These are phyloP conservation scores for Clathrospora elynae DNA, from an alignment of 2,329 filamentous ascomycete species.

Conservation along the genomic window DNA sequence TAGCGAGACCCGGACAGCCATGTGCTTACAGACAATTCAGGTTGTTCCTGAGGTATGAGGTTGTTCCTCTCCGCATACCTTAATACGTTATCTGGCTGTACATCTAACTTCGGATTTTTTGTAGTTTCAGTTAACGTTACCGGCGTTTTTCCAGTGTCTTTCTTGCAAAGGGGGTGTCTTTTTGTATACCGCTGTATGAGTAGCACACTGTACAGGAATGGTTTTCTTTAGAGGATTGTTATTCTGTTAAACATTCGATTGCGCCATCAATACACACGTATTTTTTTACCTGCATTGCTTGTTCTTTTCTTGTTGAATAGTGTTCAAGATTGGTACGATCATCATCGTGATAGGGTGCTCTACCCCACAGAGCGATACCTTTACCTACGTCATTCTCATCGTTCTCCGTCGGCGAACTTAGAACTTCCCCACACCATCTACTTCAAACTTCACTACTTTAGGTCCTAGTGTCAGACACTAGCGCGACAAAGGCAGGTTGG, in stretches of 20 bases:
- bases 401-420: conserved; percentile 29
- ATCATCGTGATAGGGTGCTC: too few species aligned
- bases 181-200: conserved; percentile 13
- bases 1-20: too few species aligned
- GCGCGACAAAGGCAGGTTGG: conserved; percentile 11
- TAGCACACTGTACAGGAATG: conserved; percentile 3
- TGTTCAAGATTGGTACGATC: too few species aligned
- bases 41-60: too few species aligned
- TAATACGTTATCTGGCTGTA: too few species aligned
- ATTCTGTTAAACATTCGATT: background rate
- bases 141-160: background rate
- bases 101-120: background rate
- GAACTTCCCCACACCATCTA: conserved; percentile 6
- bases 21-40: too few species aligned
- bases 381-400: conserved; percentile 23
- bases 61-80: too few species aligned
- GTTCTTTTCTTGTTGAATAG: background rate
- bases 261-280: background rate
- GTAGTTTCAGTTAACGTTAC: too few species aligned
- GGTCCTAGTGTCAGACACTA: conserved; percentile 1
- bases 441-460: background rate
- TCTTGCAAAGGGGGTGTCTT: conserved; percentile 6
- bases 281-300: background rate
- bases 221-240: background rate
- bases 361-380: conserved; percentile 6